A percentile compares a stretch with the other conserved stretches of the same genome.
Conservation (phyloP, 305 asterid species). For the Withania somnifera region DNA sequence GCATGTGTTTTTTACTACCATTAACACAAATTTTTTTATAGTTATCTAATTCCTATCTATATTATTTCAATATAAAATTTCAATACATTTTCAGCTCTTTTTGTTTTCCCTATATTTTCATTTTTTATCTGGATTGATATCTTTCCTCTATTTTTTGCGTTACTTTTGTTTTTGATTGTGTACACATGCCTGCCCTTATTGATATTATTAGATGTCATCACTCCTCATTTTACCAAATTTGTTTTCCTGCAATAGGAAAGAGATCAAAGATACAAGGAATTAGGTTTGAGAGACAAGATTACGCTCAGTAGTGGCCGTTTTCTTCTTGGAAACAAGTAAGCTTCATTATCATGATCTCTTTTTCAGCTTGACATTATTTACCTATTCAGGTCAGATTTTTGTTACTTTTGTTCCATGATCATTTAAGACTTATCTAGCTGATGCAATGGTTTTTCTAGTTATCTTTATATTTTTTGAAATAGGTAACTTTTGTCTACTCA, state of each 20-base stretch:
- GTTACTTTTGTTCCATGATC: background rate
- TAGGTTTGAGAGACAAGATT: constrained; percentile 94
- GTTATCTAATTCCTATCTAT: background rate
- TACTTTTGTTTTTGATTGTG: background rate
- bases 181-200: background rate
- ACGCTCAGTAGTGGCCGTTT: constrained; percentile 98
- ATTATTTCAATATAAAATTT: background rate
- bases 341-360: constrained; percentile 13
- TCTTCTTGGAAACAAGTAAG: constrained; percentile 95
- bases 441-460: background rate
- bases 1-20: background rate
- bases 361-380: background rate
- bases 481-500: too few relatives aligned
- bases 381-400: background rate
- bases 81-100: background rate
- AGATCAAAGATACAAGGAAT: constrained; percentile 97
- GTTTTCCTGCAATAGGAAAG: constrained; percentile 49
- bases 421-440: background rate
- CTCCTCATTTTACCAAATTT: constrained; percentile 5
- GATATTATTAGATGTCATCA: background rate
- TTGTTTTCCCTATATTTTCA: background rate
- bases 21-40: background rate
- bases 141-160: background rate
- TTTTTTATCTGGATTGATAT: background rate
- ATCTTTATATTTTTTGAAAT: too few relatives aligned